phyloP scores from a whole-genome alignment of 805 yeast genomes.

The Metschnikowia baotianmanensis region DNA sequence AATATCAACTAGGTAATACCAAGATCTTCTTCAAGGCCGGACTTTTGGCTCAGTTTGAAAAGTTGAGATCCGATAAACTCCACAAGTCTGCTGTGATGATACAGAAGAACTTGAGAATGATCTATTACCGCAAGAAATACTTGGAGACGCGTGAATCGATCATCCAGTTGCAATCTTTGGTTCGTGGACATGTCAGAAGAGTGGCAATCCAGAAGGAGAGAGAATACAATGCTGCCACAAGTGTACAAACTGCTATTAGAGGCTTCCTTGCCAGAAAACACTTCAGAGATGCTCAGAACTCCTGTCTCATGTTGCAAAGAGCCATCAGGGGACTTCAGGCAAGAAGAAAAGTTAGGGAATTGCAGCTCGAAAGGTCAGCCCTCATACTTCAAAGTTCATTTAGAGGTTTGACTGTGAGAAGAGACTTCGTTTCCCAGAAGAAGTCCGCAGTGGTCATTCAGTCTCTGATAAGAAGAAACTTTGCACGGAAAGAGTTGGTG shows the following conservation, averaged over 20 bases:
- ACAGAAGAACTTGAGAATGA: constrained; percentile 76
- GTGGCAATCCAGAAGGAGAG: constrained; percentile 50
- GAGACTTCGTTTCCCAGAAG: constrained; percentile 42
- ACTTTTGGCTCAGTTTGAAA: constrained; percentile 88
- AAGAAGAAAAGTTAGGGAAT: constrained; percentile 50
- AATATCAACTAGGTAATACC: constrained; percentile 88
- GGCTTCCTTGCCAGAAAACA: constrained; percentile 48
- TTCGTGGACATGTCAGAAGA: constrained; percentile 65
- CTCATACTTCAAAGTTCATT: constrained; percentile 66
- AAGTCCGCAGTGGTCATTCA: constrained; percentile 71
- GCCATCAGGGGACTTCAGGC: constrained; percentile 50
- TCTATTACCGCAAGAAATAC: constrained; percentile 60
- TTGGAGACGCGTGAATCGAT: constrained; percentile 54
- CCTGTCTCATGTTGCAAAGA: constrained; percentile 46
- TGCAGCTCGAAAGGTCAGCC: constrained; percentile 63
- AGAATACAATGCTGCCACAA: constrained; percentile 60
- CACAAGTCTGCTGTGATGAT: constrained; percentile 75
- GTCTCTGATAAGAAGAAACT: constrained; percentile 69
- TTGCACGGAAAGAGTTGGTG: constrained; percentile 65
- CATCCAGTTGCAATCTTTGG: constrained; percentile 53
- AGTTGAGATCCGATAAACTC: constrained; percentile 75
- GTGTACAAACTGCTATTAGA: constrained; percentile 68
- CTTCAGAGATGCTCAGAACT: constrained; percentile 29
- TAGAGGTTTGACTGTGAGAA: constrained; percentile 68
- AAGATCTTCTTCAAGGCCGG: constrained; percentile 97